Evolutionary conservation across 148 eudicot species (phyloP), one percentile per base, ranked within the genome.

Genomic region (Vaccinium myrtillus): DNA sequence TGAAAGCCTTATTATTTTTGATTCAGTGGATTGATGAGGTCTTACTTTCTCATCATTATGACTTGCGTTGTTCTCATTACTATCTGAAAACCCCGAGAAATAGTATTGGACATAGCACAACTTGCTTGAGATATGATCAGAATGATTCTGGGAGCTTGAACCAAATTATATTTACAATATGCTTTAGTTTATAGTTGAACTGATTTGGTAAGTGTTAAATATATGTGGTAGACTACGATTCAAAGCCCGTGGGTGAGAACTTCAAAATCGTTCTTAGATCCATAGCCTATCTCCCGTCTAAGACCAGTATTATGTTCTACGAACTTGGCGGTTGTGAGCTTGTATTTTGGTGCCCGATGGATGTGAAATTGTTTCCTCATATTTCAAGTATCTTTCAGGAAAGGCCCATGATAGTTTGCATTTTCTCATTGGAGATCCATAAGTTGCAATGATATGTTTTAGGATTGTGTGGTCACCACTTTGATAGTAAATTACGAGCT

Each of bases 91-190:
- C 5, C 51, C 39, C 16, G 25, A 39, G 53, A 18, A 43, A 43
- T 75, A 75, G 78, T 46, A 18, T 8, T 43, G 8, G 51, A 21
- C 53, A 46, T 43, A 51, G n/a, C 77, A 39, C 51, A 43, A 74
- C 23, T 74, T 74, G 77, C 25, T 74, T 43, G 9, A 43, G 78
- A 75, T 75, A 75, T 75, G 78, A 39, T 43, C 78, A 75, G 50
- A 71, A 19, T 10, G 54, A 46, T 19, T 43, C 51, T 9, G 9
- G 49, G 78, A 43, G 78, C 78, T 75, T 43, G 46, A 46, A 39
- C 53, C 21, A 21, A 75, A 43, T 46, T 8, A 2, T 75, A 19
- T 43, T 75, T 6, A 9, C 25, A 75, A 73, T 16, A 39, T 36
- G 48, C 49, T 36, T 15, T 73, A 15, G 49, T 73, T 73, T n/a